Evolutionary conservation across 768 basidiomycete species (phyloP).

Genomic region (Tricholoma saponaceum): DNA sequence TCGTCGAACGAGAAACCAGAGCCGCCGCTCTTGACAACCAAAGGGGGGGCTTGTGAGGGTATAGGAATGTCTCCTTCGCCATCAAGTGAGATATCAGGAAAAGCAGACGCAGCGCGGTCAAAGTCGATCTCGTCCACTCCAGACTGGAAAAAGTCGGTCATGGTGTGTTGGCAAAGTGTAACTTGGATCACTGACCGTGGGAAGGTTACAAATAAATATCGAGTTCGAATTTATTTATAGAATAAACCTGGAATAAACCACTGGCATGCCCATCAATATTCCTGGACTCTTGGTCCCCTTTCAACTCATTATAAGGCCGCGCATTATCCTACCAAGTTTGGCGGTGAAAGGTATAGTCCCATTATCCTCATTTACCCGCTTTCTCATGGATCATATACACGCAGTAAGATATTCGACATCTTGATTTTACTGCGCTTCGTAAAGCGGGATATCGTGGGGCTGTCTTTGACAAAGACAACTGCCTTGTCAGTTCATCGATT

Average conservation of each 20-base stretch:
- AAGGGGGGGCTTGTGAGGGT: conserved; percentile 24
- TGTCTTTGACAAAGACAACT: conserved; percentile 98
- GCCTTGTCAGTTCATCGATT: conserved; percentile 55
- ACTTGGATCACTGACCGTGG: conserved; percentile 14
- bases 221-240: no score
- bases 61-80: conserved; percentile 52
- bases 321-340: conserved; percentile 63
- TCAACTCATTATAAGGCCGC: conserved; percentile 64
- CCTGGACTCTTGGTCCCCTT: conserved; percentile 67
- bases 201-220: conserved; percentile 5
- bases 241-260: no score
- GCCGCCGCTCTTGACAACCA: conserved; percentile 25
- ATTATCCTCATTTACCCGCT: background rate
- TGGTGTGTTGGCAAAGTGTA: conserved; percentile 14
- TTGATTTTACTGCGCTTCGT: conserved; percentile 72
- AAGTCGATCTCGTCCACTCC: conserved; percentile 68
- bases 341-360: conserved; percentile 55
- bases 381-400: conserved; percentile 17
- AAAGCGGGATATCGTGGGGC: conserved; percentile 82
- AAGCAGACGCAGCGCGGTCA: conserved; percentile 75
- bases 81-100: conserved; percentile 82
- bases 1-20: conserved; percentile 63
- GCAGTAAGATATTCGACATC: conserved; percentile 79
- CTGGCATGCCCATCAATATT: conserved; percentile 81
- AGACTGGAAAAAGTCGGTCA: conserved; percentile 25